These are phyloP conservation scores for Pseudogymnoascus sp. DNA, from an alignment of 2,329 filamentous ascomycete genomes.

Conservation along the genomic window DNA sequence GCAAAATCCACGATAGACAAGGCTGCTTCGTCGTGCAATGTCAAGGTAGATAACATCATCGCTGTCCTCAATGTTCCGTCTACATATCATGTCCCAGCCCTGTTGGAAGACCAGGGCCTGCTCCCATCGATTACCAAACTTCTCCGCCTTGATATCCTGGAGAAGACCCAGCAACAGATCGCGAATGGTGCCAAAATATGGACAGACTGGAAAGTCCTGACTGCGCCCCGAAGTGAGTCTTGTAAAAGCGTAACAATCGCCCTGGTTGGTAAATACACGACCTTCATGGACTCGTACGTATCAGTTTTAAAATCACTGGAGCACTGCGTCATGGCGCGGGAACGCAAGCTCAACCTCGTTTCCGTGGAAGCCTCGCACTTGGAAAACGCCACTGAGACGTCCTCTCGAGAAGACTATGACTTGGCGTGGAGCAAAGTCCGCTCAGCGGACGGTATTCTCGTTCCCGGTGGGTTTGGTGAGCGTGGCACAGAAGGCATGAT, in stretches of 20 bases:
- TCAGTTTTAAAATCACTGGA: constrained; percentile 80
- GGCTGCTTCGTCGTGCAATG: constrained; percentile 82
- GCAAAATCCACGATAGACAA: constrained; percentile 71
- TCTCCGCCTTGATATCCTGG: constrained; percentile 56
- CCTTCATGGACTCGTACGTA: constrained; percentile 78
- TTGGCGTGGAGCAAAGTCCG: constrained; percentile 77
- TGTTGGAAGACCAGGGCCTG: constrained; percentile 76
- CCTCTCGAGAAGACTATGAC: constrained; percentile 67
- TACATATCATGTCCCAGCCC: constrained; percentile 87
- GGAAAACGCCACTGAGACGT: constrained; percentile 55
- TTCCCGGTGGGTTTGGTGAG: constrained; percentile 58
- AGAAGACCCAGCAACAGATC: constrained; percentile 45
- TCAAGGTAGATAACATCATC: constrained; percentile 76
- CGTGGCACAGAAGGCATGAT: constrained; percentile 90
- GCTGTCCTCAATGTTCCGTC: constrained; percentile 81
- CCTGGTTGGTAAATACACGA: constrained; percentile 86
- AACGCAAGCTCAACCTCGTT: constrained; percentile 68
- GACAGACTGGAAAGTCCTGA: constrained; percentile 69
- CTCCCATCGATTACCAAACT: constrained; percentile 56
- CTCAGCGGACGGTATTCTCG: constrained; percentile 54
- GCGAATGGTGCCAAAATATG: constrained; percentile 64
- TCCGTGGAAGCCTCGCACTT: constrained; percentile 83
- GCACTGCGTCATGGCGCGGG: constrained; percentile 82
- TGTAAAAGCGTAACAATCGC: constrained; percentile 70
- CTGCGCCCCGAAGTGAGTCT: constrained; percentile 58